These are phyloP conservation scores for Baorangia bicolor DNA, from an alignment of 768 basidiomycete species.

Conservation along the genomic window DNA sequence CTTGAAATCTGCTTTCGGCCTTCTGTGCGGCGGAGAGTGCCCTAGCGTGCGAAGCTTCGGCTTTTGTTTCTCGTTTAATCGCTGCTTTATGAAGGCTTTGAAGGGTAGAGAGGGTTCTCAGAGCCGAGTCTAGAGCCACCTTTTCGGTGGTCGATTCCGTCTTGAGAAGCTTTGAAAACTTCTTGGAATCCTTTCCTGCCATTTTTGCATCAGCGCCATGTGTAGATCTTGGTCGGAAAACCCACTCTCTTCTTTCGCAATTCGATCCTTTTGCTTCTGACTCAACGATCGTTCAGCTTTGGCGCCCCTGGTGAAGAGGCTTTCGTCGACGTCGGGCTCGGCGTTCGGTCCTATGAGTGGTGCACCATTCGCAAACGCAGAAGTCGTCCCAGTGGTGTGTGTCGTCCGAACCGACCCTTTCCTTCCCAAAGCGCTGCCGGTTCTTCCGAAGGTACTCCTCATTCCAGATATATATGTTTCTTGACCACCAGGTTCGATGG, in stretches of 20 bases:
- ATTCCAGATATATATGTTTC: conserved; percentile 1
- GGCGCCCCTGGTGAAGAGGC: conserved; percentile 40
- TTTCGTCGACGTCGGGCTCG: conserved; percentile 40
- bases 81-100: conserved; percentile 69
- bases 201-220: background rate
- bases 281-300: conserved; percentile 49
- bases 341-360: conserved; percentile 50
- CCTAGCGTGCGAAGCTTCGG: conserved; percentile 52
- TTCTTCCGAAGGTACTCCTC: background rate
- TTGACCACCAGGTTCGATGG: conserved; percentile 7
- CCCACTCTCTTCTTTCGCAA: conserved; percentile 54
- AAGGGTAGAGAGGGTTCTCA: conserved; percentile 65
- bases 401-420: conserved; percentile 24
- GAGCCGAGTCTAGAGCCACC: conserved; percentile 54
- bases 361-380: conserved; percentile 53
- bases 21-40: conserved; percentile 59
- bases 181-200: conserved; percentile 57
- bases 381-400: conserved; percentile 10
- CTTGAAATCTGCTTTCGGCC: conserved; percentile 57
- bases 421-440: conserved; percentile 6
- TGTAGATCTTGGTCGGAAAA: background rate
- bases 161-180: conserved; percentile 67
- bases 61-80: conserved; percentile 62
- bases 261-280: conserved; percentile 50
- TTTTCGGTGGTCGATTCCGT: conserved; percentile 69